Base-by-base conservation (phyloP, 768 basidiomycete species). In the Obba rivulosa region DNA sequence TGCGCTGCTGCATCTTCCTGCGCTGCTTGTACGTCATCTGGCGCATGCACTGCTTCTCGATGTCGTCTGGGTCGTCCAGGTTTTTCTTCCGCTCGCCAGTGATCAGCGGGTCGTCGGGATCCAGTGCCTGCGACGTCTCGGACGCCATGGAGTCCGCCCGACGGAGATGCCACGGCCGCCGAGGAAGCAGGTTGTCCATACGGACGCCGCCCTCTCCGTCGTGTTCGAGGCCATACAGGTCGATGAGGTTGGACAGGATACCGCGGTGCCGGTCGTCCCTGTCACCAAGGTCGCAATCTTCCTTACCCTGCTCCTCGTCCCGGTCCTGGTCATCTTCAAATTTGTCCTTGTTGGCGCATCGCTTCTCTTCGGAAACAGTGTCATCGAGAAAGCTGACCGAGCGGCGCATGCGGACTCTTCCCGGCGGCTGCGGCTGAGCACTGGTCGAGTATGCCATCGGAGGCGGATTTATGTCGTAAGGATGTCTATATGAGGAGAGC, bases 61-160 rank as follows among this genome's bases (percentile, higher is more conserved):
- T 64, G 50, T 85, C 84, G 24, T 79, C 78, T 8, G 73, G 72
- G 57, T 84, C 83, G 48, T 80, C 77, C 28, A 78, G 66, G 48
- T 71, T 70, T 50, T 68, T 67, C 45, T 72, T 54, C 64, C 71
- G 55, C 24, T 75, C 63, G 4, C 83, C 83, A 38, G 82, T 87
- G 20, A 87, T 68, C 37, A 75, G 71, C 43, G 85, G 86, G 63
- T 90, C 87, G 54, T 90, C 85, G 16, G 79, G 75, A 59, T 91
- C 88, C 34, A 85, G 64, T 8, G 77, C 48, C 14, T 83, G 78
- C 17, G 78, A 79, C 41, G 70, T 63, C 42, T 44, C 41, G 3
- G 53, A 81, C 31, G 63, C 64, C 52, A 67, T 68, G 1, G 82
- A 79, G 51, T 75, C 68, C 21, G 51, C 52, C 25, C 78, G 70